phyloP scores from a whole-genome alignment of 169 alveolate species.

The Toxoplasma gondii region DNA sequence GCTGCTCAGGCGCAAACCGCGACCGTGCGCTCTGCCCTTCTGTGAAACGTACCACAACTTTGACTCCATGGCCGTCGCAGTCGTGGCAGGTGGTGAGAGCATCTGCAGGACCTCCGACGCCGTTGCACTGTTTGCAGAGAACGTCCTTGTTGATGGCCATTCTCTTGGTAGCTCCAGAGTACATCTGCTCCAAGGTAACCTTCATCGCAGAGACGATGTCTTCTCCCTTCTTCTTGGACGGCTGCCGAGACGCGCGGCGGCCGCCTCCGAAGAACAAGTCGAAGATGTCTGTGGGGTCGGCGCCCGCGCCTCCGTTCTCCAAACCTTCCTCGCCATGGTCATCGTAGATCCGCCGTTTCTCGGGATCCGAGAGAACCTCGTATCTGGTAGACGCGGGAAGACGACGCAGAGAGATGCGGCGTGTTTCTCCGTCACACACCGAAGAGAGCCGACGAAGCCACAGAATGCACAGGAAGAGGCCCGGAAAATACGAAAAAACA shows the following conservation, averaged over 20 bases:
- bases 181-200: slow-evolving; percentile 96
- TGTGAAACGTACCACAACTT: slow-evolving; percentile 57
- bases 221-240: slow-evolving; percentile 90
- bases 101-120: slow-evolving; percentile 96
- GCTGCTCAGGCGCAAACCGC: too few species aligned
- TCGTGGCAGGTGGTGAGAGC: slow-evolving; percentile 90
- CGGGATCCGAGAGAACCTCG: slow-evolving; percentile 96
- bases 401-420: not conserved
- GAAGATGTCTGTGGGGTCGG: slow-evolving; percentile 87
- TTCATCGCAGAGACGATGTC: slow-evolving; percentile 89
- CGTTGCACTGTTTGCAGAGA: slow-evolving; percentile 95
- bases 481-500: too few species aligned
- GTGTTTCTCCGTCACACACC: not conserved
- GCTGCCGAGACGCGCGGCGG: slow-evolving; percentile 81
- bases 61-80: slow-evolving; percentile 95
- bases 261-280: slow-evolving; percentile 96
- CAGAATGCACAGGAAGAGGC: not conserved
- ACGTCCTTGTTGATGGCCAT: slow-evolving; percentile 93
- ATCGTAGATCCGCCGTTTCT: slow-evolving; percentile 96
- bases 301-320: slow-evolving; percentile 85
- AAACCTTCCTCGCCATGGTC: slow-evolving; percentile 98
- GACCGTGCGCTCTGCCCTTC: too few species aligned
- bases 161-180: slow-evolving; percentile 94
- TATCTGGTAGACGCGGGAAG: slow-evolving; percentile 78
- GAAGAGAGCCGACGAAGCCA: not conserved